phyloP scores from a whole-genome alignment of 192 early-diverging fungal genomes.

The Phycomyces nitens region DNA sequence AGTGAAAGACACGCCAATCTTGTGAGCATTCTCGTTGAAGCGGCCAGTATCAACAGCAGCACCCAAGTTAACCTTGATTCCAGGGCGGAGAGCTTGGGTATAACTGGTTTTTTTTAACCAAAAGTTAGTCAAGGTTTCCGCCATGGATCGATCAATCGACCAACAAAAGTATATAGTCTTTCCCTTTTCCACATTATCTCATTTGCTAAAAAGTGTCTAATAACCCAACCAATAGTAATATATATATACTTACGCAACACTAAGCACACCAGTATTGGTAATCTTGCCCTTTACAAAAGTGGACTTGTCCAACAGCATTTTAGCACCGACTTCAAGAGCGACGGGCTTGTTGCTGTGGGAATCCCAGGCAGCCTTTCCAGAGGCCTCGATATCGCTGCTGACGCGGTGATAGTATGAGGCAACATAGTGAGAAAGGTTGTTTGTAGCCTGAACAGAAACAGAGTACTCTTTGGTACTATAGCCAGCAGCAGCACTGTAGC shows the following conservation, averaged over 20 bases:
- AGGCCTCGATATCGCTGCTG: conserved; percentile 85
- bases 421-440: conserved; percentile 84
- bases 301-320: conserved; percentile 84
- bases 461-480: conserved; percentile 86
- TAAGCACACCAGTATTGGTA: conserved; percentile 81
- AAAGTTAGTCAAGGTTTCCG: too few relatives aligned
- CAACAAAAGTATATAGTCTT: too few relatives aligned
- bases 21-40: conserved; percentile 91
- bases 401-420: conserved; percentile 98
- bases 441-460: conserved; percentile 84
- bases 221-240: too few relatives aligned
- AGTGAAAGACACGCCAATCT: conserved; percentile 87
- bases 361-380: conserved; percentile 90
- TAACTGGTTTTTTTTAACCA: conserved; percentile 37
- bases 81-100: conserved; percentile 88
- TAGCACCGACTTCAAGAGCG: conserved; percentile 90
- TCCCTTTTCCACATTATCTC: too few relatives aligned
- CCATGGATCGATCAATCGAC: not conserved
- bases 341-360: conserved; percentile 70
- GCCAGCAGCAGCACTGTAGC: conserved; percentile 86
- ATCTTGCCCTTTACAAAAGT: conserved; percentile 91
- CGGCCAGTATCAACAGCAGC: conserved; percentile 94
- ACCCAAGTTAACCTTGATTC: conserved; percentile 92
- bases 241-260: conserved; percentile 59
- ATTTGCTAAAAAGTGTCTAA: too few relatives aligned